Base-by-base conservation (phyloP, 78 protist genomes). In the Emiliania huxleyi region DNA sequence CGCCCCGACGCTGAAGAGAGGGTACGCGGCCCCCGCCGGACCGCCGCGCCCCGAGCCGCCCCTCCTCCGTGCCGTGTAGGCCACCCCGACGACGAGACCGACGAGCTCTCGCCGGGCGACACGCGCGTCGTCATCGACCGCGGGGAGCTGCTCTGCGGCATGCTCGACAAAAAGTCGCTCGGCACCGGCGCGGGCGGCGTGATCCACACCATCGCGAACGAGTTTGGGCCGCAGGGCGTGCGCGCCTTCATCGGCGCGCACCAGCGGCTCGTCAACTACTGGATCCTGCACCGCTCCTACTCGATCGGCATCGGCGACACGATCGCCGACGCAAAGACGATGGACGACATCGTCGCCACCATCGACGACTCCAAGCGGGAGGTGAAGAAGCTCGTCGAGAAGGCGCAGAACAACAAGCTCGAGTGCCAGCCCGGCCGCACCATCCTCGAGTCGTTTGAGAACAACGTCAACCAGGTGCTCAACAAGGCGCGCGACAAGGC, bases 381-480 rank as follows among this genome's bases (percentile, higher is more conserved):
- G 62, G 95, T 88, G 85, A 44, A 92, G 96, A 94, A 33, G 44
- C 87, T 91, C 25, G 90, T 93, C 79, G 49, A 46, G 87, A 15
- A 29, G 40, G 91, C 91, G n/a, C 95, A 79, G 83, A 35, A 35
- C 38, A 81, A 33, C 48, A 55, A 95, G 89, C 94, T 98, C 87
- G 95, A 96, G 91, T 94, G 95, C 75, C 93, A 95, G 91, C 98
- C 99, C 0, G 99, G 99, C 49, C 79, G 93, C 91, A 97, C 99
- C 5, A 69, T 97, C 87, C 73, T 90, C 21, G 98, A 99, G 91
- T 93, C 99, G 38, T 99, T 99, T 62, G 99, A 99, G 96, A 62
- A 89, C 62, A 71, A 91, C 37, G 99, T 99, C 55, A 99, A 99
- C 96, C 73, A 44, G 22, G 92, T 49, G 42, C 97, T 99, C 56